Conservation (phyloP, 2,329 filamentous ascomycete genomes). For the Tolypocladium tundrense region DNA sequence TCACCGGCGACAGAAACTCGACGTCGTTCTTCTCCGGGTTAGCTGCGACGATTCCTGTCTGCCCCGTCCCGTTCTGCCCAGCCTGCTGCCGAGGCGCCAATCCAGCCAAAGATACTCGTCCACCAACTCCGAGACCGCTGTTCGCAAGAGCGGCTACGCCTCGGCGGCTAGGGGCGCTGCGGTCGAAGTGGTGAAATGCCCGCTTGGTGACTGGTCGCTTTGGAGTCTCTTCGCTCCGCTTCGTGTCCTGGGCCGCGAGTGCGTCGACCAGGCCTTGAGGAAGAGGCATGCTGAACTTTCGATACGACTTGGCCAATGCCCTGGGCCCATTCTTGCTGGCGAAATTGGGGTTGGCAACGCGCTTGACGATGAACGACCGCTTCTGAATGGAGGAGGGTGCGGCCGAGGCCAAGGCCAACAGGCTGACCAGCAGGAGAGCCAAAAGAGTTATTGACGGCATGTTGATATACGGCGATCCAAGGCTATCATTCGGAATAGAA, state of each 20-base stretch:
- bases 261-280: constrained; percentile 30
- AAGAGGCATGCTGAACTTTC: constrained; percentile 53
- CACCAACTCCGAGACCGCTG: neutral
- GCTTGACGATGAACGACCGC: constrained; percentile 52
- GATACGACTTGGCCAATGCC: constrained; percentile 55
- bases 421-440: constrained; percentile 29
- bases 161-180: neutral
- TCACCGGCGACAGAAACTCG: constrained; percentile 58
- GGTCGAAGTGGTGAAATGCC: neutral
- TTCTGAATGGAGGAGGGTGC: constrained; percentile 34
- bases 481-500: neutral
- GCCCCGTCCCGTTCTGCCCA: neutral
- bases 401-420: constrained; percentile 37
- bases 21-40: constrained; percentile 52
- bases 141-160: neutral
- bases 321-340: constrained; percentile 43
- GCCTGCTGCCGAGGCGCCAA: neutral
- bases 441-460: constrained; percentile 9
- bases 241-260: constrained; percentile 13
- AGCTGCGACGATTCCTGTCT: constrained; percentile 46
- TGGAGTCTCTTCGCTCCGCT: neutral
- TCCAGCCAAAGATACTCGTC: neutral
- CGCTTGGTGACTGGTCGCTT: neutral
- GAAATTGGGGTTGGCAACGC: constrained; percentile 45
- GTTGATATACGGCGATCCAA: neutral